Evolutionary conservation across 1,139 yeast genomes (phyloP), one percentile per base, ranked within the genome.

Genomic region (Geotrichum macrosporum): DNA sequence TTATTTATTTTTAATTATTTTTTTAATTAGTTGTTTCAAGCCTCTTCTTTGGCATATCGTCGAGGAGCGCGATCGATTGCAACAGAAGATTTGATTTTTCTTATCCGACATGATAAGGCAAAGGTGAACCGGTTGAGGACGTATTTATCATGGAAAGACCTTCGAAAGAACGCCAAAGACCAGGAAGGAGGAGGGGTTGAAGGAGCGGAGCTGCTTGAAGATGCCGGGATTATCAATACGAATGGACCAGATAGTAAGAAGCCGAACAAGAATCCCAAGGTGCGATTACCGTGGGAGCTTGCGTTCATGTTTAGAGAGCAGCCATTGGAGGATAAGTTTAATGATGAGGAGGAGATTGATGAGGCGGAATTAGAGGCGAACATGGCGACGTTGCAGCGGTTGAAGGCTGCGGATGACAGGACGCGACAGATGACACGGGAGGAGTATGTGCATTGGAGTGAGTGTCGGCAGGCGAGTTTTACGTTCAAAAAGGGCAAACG

Each of bases 391-490:
- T 70, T 88, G 63, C 88, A 88, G 63, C 71, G 97, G 51, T 73
- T 92, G 56, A 88, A 88, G 61, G 81, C 79, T 70, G 97, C 97
- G 3, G 99, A 92, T 65, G 96, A 92, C 50, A 73, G 98, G 55
- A 92, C 99, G 0, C 78, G 74, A 56, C 78, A 84, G 55, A 94
- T 92, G 99, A 92, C 98, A 0, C 81, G 82, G 58, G 96, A 92
- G 60, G 98, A 92, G 63, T 92, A 92, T 59, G 98, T 89, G 15
- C 98, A 94, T 64, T 92, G 97, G 96, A 84, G 95, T 12, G 99
- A 92, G 63, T 92, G 98, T 68, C 78, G 99, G 55, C 98, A 92
- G 64, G 98, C 98, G 1, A 82, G 94, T 48, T 94, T 92, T 63
- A 94, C 98, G 0, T 92, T 88, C 60, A 75, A 97, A 58, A 92